Base-by-base conservation (phyloP, 176 grass and related monocot genomes). In the Eragrostis nindensis region DNA sequence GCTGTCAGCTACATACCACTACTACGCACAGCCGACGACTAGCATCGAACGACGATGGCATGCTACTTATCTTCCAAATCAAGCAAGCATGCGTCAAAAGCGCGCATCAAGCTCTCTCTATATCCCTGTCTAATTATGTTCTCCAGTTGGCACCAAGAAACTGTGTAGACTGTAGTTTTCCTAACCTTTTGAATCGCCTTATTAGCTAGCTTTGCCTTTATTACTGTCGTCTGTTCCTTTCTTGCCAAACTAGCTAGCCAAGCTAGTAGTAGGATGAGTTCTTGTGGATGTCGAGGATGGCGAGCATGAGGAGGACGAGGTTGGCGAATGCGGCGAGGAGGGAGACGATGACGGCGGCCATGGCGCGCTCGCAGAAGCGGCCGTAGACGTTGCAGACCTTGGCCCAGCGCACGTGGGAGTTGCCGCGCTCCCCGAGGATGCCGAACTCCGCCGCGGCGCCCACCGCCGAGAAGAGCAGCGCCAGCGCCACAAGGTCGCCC, bases 271-370 rank as follows among this genome's bases (percentile, higher is more conserved):
- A 94, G 30, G 85, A 74, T 4, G 89, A 91, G 22, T 53, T 89
- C 50, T 89, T 94, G 72, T 94, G 86, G 84, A 94, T 25, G 66
- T 78, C 45, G 67, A 94, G 76, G 75, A 94, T 85, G 62, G 83
- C 78, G 62, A 94, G 64, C 63, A 88, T 83, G 72, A 97, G 82
- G 49, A 88, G 82, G 54, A 90, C 55, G 73, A 97, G 80, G 75
- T 91, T 80, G 41, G 69, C 53, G 76, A 88, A 63, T 1, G 91
- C 78, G 45, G 61, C 91, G 42, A 88, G 19, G 5, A 85, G 70
- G 1, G 89, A 88, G 73, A 97, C 49, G 32, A 67, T 55, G 60
- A 91, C 57, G 36, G 91, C 84, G 38, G 83, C 53, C 76, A 82
- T 68, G 72, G 74, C 85, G 52, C 90, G 90, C 30, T 89, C 74